Base-by-base conservation (phyloP, 441 rosid genomes). In the Gossypium schwendimanii region DNA sequence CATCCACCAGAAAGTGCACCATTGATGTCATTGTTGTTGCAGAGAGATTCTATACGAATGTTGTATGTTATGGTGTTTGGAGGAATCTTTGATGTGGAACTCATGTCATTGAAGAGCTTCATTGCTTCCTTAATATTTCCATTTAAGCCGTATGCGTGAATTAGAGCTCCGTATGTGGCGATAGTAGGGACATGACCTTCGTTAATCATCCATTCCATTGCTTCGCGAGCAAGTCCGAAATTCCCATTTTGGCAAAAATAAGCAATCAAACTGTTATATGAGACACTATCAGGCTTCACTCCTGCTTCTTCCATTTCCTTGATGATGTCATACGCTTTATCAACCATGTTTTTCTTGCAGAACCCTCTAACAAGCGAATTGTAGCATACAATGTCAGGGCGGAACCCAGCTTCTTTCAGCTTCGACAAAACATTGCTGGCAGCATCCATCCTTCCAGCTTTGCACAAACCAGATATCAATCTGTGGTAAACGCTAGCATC, bases 11-110 rank as follows among this genome's bases (percentile, higher is more conserved):
- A 6, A 71, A 75, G 66, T 6, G 95, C 95, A 54, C 21, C 60
- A 26, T 83, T 78, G 21, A 87, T 82, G 31, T 77, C 50, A 28
- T 83, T 77, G 6, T 79, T 77, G 81, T 87, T 83, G 70, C 90
- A 85, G 63, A 87, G 73, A 1, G 84, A 61, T 52, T 85, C 79
- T 66, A 94, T 87, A 60, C 90, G 81, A 74, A 84, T 89, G 73
- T 87, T 94, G 79, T 89, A 91, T 44, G 87, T 85, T 33, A 81
- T 88, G 0, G 87, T 85, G 83, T 90, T 88, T 0, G 93, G 87
- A 20, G 76, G 72, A 21, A 89, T 80, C 77, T 79, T 87, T 6
- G 85, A 84, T 44, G 15, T 33, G 8, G 76, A 65, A 69, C 71
- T 66, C 92, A 94, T 88, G 58, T 79, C 81, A 33, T 63, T 76